These are phyloP conservation scores for Hysterium pulicare DNA, from an alignment of 2,329 filamentous ascomycete species.

Conservation along the genomic window DNA sequence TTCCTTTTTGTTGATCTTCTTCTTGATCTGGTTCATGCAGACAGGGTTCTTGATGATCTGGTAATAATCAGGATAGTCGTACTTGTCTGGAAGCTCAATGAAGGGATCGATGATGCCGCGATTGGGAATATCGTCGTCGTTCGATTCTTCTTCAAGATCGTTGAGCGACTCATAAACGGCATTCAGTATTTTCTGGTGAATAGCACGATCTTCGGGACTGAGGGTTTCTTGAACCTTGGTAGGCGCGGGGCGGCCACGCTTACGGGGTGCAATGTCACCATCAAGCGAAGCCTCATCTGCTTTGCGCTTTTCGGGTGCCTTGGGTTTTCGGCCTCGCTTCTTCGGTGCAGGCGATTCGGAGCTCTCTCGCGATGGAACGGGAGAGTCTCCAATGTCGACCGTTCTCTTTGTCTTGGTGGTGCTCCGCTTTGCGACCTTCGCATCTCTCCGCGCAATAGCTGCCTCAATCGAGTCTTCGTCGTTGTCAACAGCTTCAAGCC, in stretches of 20 bases:
- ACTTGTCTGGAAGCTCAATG: slow-evolving; percentile 83
- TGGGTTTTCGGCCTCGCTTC: slow-evolving; percentile 76
- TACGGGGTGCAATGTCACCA: slow-evolving; percentile 63
- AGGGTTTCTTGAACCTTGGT: slow-evolving; percentile 66
- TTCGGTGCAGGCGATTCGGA: slow-evolving; percentile 77
- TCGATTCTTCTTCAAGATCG: slow-evolving; percentile 75
- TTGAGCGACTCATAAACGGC: slow-evolving; percentile 76
- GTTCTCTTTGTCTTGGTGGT: slow-evolving; percentile 67
- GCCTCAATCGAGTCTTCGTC: slow-evolving; percentile 93
- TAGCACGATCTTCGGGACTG: slow-evolving; percentile 64
- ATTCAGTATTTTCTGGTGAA: slow-evolving; percentile 77
- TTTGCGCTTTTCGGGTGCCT: slow-evolving; percentile 78
- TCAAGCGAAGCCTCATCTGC: slow-evolving; percentile 64
- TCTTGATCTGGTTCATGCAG: slow-evolving; percentile 91
- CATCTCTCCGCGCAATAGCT: slow-evolving; percentile 85
- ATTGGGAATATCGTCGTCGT: slow-evolving; percentile 55
- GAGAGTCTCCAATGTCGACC: slow-evolving; percentile 63
- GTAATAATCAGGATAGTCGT: slow-evolving; percentile 93
- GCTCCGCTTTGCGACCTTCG: slow-evolving; percentile 75
- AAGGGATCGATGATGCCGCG: slow-evolving; percentile 92
- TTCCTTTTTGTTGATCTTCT: slow-evolving; percentile 93
- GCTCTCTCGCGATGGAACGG: slow-evolving; percentile 73
- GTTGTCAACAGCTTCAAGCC: slow-evolving; percentile 96
- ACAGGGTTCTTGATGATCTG: slow-evolving; percentile 88
- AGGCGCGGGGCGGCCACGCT: slow-evolving; percentile 61